These are phyloP conservation scores for Eutrema salsugineum DNA, from an alignment of 441 rosid genomes.

Conservation along the genomic window DNA sequence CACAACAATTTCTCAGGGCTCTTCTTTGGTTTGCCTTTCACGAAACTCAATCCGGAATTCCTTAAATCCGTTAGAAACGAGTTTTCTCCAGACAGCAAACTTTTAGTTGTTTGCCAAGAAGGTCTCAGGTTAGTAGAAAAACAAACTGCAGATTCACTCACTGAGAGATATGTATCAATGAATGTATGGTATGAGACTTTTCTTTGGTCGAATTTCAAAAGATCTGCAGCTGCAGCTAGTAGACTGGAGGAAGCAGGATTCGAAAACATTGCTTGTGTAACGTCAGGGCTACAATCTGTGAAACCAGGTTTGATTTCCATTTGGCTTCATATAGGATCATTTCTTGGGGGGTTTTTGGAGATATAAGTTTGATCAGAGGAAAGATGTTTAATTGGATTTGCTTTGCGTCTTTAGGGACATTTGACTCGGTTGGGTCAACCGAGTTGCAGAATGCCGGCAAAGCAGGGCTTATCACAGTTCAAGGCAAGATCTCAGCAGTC, in stretches of 20 bases:
- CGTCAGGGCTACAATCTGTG: conserved; percentile 87
- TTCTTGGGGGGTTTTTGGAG: not conserved
- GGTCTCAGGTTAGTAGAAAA: conserved; percentile 73
- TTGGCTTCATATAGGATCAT: not conserved
- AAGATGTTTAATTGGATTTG: not conserved
- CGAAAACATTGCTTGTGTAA: conserved; percentile 66
- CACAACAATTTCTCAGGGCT: conserved; percentile 93
- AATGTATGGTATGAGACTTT: conserved; percentile 7
- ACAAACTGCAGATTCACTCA: not conserved
- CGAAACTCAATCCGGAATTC: conserved; percentile 76
- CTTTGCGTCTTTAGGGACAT: conserved; percentile 48
- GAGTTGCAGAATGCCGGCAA: conserved; percentile 88
- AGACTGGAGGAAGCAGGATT: conserved; percentile 78
- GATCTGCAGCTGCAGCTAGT: conserved; percentile 87
- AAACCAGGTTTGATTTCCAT: conserved; percentile 60
- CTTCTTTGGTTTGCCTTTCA: conserved; percentile 81
- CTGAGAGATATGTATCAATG: not conserved
- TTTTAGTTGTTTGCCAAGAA: conserved; percentile 88
- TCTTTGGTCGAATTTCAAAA: conserved; percentile 25
- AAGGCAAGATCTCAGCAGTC: conserved; percentile 93
- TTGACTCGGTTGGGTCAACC: conserved; percentile 64
- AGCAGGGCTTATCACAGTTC: conserved; percentile 84
- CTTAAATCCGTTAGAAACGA: conserved; percentile 50
- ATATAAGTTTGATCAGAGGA: not conserved
- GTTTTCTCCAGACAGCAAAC: conserved; percentile 67